Base-by-base conservation (phyloP, 2,329 filamentous ascomycete genomes). In the Parasarocladium wereldwijsianum region DNA sequence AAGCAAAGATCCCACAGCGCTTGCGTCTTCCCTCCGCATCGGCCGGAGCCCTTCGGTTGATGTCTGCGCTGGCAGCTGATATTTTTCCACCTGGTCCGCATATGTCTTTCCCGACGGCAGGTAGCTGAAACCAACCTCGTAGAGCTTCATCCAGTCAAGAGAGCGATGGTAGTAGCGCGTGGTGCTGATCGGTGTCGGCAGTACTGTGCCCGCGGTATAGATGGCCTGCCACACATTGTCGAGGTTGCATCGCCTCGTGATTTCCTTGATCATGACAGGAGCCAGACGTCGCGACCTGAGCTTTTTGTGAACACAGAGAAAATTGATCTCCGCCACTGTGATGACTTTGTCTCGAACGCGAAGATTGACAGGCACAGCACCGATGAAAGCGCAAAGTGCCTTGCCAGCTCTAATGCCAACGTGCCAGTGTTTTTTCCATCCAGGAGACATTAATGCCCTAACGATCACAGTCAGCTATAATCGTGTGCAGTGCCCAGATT, bases 251-350 rank as follows among this genome's bases (percentile, higher is more conserved):
- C 84, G 70, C 26, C 90, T 77, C 5, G 90, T 96, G 43, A 98
- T 84, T 52, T 98, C 90, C 55, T 93, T 93, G 63, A 98, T 98
- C 31, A 98, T 71, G 3, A 94, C 80, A 0, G 90, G 90, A 0
- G 90, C 76, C 24, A 98, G 72, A 32, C 90, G 78, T 62, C 96
- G 94, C 33, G 80, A 74, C 29, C 90, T 82, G 18, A 98, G 73
- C 58, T 96, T 96, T 66, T 94, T 96, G 66, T 98, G 90, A 33
- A 98, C 77, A 47, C 86, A 93, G 41, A 98, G 75, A 58, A 96
- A 98, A 62, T 98, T 98, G 57, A 98, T 90, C 54, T 98, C 90
- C 28, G 82, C 84, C 41, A 80, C 77, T 38, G 75, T 70, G 36
- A 98, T 58, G 34, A 70, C 58, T 35, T 80, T 80, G 35, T 78